These are phyloP conservation scores for Coix lacrymajobi DNA, from an alignment of 176 grass and related monocot species.

Conservation along the genomic window DNA sequence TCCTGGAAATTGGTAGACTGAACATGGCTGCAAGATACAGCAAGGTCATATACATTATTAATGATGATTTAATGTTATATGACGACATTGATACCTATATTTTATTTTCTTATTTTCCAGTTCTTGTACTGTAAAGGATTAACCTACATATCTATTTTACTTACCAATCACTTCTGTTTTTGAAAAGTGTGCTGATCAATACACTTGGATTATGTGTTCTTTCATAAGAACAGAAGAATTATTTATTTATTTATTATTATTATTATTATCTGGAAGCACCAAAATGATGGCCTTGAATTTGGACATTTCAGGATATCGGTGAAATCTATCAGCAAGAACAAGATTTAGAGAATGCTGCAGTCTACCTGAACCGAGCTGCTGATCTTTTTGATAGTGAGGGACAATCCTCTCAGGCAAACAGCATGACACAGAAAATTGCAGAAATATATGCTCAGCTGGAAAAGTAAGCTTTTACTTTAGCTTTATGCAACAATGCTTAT, in stretches of 20 bases:
- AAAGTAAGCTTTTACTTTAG: constrained; percentile 50
- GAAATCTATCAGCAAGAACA: constrained; percentile 90
- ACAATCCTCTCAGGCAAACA: constrained; percentile 68
- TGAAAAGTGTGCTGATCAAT: not conserved
- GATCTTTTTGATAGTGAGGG: constrained; percentile 91
- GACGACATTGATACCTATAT: not conserved
- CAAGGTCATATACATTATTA: constrained; percentile 43
- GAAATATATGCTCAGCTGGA: constrained; percentile 82
- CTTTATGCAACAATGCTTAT: not conserved
- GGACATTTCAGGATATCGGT: constrained; percentile 75
- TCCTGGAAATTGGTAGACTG: constrained; percentile 85
- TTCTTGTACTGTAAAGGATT: not conserved
- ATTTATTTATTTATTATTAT: too few relatives aligned
- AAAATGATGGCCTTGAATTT: not conserved
- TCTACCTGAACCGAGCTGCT: constrained; percentile 62
- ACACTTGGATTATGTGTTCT: not conserved
- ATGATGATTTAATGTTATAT: not conserved
- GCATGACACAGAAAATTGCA: constrained; percentile 78
- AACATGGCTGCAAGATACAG: constrained; percentile 97
- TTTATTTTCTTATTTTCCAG: not conserved
- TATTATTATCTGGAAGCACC: not conserved
- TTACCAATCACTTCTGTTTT: not conserved
- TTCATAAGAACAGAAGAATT: not conserved
- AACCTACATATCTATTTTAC: not conserved
- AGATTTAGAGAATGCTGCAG: constrained; percentile 72